These are phyloP conservation scores for Protoeuglena noctilucae DNA, from an alignment of 139 green algal genomes.

Conservation along the genomic window DNA sequence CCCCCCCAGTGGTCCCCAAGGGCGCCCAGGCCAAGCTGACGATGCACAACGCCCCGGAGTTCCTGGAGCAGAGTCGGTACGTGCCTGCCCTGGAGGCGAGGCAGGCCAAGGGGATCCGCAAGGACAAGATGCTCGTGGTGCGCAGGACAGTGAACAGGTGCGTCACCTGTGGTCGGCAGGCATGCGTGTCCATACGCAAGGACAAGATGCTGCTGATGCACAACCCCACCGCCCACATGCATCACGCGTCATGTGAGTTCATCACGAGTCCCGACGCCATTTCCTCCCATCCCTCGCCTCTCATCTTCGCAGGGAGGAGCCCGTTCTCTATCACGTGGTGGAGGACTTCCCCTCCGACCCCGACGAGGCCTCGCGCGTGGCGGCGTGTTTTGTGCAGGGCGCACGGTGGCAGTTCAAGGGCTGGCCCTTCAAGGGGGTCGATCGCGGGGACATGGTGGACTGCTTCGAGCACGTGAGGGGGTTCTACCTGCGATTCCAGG, in stretches of 20 bases:
- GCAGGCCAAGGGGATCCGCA: background rate
- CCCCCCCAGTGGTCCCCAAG: too few relatives aligned
- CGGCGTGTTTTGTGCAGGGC: background rate
- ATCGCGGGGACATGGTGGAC: background rate
- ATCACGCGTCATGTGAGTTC: too few relatives aligned
- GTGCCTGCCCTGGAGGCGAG: background rate
- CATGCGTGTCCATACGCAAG: too few relatives aligned
- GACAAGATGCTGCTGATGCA: too few relatives aligned
- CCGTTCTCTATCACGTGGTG: background rate
- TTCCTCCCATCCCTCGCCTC: too few relatives aligned
- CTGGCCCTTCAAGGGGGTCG: constrained; percentile 1
- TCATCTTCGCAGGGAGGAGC: background rate
- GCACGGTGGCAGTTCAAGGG: background rate
- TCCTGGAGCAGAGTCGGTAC: background rate
- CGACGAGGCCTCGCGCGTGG: background rate
- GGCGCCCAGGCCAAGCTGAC: too few relatives aligned
- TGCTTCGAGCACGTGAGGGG: background rate
- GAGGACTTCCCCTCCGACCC: background rate
- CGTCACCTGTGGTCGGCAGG: too few relatives aligned
- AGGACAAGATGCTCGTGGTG: background rate
- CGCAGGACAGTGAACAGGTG: too few relatives aligned
- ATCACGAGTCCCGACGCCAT: too few relatives aligned
- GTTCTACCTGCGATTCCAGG: background rate
- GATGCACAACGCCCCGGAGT: background rate
- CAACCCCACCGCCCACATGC: too few relatives aligned